Evolutionary conservation across 345 rosid species (phyloP).

Genomic region (Syzygium aqueum): DNA sequence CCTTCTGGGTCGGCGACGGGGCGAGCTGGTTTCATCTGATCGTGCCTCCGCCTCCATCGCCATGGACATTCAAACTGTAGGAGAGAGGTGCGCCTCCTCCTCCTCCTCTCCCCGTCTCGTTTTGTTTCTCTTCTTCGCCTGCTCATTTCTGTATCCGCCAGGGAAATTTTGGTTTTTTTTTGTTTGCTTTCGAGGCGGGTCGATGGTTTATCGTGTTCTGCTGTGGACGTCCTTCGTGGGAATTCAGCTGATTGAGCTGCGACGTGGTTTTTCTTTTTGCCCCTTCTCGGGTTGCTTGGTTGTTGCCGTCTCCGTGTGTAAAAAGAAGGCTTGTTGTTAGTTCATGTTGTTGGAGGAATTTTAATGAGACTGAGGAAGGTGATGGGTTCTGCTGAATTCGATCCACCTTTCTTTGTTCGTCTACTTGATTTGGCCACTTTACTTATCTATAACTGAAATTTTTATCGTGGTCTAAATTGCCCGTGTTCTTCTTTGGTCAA

Average conservation of each 20-base stretch:
- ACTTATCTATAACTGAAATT: not conserved
- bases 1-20: not conserved
- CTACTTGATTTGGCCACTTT: not conserved
- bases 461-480: not conserved
- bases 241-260: not conserved
- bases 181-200: not conserved
- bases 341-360: not conserved
- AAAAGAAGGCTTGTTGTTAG: not conserved
- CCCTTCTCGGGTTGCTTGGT: not conserved
- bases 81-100: not conserved
- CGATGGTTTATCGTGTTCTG: not conserved
- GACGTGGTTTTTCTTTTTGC: not conserved
- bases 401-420: not conserved
- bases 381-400: not conserved
- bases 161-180: not conserved
- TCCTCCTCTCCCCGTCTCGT: not conserved
- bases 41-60: not conserved
- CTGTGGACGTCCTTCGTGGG: not conserved
- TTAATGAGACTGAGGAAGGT: not conserved
- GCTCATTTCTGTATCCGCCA: not conserved
- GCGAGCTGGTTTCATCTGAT: not conserved
- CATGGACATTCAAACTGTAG: constrained; percentile 2
- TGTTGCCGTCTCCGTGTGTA: not conserved
- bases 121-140: not conserved
- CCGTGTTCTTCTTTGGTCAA: not conserved